A percentile compares a stretch with the other conserved stretches of the same genome.
phyloP scores from a whole-genome alignment of 805 yeast genomes.

The Starmerella cellae region DNA sequence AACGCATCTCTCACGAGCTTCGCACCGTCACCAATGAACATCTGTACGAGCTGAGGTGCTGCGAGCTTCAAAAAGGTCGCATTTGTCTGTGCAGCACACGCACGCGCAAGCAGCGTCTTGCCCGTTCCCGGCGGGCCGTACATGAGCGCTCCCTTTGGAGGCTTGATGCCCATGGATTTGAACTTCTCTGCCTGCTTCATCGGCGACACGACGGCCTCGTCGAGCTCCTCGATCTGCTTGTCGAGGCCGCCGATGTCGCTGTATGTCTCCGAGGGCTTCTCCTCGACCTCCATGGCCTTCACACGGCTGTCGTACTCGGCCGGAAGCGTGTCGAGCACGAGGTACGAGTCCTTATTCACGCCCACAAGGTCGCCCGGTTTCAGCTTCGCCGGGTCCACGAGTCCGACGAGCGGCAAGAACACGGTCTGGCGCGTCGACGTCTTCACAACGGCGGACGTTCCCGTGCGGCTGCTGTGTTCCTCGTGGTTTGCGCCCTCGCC shows the following conservation, averaged over 20 bases:
- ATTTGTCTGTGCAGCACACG: slow-evolving; percentile 97
- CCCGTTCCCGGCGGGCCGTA: slow-evolving; percentile 99
- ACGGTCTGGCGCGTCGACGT: slow-evolving; percentile 97
- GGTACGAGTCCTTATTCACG: slow-evolving; percentile 90
- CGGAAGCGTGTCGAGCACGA: slow-evolving; percentile 85
- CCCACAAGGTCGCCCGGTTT: slow-evolving; percentile 98
- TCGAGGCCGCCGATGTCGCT: slow-evolving; percentile 97
- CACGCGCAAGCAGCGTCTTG: slow-evolving; percentile 90
- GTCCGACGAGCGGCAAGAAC: slow-evolving; percentile 86
- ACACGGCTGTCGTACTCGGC: slow-evolving; percentile 96
- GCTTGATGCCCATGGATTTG: slow-evolving; percentile 83
- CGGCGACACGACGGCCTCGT: slow-evolving; percentile 95
- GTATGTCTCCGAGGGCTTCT: slow-evolving; percentile 93
- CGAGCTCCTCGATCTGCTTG: slow-evolving; percentile 94
- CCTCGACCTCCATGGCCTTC: slow-evolving; percentile 99
- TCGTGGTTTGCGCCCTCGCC: slow-evolving; percentile 95
- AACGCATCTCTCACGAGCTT: slow-evolving; percentile 94
- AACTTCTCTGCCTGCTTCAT: slow-evolving; percentile 97
- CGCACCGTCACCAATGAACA: slow-evolving; percentile 98
- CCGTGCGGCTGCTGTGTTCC: slow-evolving; percentile 76
- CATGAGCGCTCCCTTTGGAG: slow-evolving; percentile 97
- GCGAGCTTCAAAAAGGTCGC: slow-evolving; percentile 94
- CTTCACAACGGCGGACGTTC: slow-evolving; percentile 96
- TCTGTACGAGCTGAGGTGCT: slow-evolving; percentile 95
- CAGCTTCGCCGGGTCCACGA: slow-evolving; percentile 79